phyloP scores from a whole-genome alignment of 2,329 filamentous ascomycete genomes.

The Zymoseptoria crescenta region DNA sequence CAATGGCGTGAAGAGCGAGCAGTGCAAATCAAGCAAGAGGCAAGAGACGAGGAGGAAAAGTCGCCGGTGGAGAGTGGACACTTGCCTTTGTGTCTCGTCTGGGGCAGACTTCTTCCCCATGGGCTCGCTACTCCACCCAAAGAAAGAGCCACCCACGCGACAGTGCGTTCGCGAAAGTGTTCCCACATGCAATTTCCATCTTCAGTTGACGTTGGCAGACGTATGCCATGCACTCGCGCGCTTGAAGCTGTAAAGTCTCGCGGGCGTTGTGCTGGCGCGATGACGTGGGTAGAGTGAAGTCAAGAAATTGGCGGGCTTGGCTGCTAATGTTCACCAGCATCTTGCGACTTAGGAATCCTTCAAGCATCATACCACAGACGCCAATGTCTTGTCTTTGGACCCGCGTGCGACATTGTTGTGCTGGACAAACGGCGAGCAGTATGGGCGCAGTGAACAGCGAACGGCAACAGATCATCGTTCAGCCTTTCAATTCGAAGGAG shows the following conservation, averaged over 20 bases:
- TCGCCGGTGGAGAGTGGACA: neutral
- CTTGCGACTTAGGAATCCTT: neutral
- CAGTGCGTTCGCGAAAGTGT: neutral
- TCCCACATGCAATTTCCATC: neutral
- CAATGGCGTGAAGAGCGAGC: neutral
- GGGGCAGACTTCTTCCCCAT: neutral
- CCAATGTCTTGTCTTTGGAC: slow-evolving; percentile 1
- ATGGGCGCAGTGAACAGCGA: too few species aligned
- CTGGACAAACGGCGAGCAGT: too few species aligned
- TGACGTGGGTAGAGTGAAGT: neutral
- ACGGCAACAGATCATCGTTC: too few species aligned
- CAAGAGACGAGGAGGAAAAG: neutral
- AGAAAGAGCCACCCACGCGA: slow-evolving; percentile 1
- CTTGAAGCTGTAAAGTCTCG: neutral
- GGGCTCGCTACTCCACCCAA: neutral
- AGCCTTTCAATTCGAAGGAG: too few species aligned
- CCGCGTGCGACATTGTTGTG: too few species aligned
- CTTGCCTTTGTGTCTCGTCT: neutral
- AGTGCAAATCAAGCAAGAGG: neutral
- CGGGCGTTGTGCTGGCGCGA: neutral
- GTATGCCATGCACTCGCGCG: slow-evolving; percentile 11
- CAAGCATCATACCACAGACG: neutral
- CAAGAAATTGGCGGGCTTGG: neutral
- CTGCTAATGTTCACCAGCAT: neutral
- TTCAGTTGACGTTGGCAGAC: slow-evolving; percentile 8